phyloP scores from a whole-genome alignment of 2,329 filamentous ascomycete species.

The Penicillium sp. region DNA sequence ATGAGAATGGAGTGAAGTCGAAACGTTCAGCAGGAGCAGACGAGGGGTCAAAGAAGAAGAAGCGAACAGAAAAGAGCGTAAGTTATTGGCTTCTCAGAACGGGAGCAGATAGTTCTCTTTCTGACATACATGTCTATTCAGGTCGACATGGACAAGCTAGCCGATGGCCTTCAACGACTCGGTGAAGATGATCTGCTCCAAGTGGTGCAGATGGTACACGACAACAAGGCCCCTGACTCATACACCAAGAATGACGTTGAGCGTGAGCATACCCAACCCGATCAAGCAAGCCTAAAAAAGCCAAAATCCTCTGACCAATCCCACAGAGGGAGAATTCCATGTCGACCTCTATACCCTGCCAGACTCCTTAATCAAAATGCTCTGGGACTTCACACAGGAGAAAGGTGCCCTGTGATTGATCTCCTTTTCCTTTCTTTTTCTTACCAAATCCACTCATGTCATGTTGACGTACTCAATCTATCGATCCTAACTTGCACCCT shows the following conservation, averaged over 20 bases:
- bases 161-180: constrained; percentile 86
- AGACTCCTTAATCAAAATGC: constrained; percentile 84
- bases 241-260: constrained; percentile 98
- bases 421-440: neutral
- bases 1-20: constrained; percentile 66
- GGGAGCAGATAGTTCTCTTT: neutral
- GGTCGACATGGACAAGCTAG: constrained; percentile 95
- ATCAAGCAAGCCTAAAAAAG: neutral
- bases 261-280: constrained; percentile 61
- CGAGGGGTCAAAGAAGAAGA: constrained; percentile 76
- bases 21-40: constrained; percentile 63
- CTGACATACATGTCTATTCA: constrained; percentile 29
- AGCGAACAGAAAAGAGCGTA: constrained; percentile 67
- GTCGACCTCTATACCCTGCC: constrained; percentile 98
- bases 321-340: constrained; percentile 88
- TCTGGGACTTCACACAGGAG: constrained; percentile 81
- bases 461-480: neutral
- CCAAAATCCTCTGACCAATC: constrained; percentile 16
- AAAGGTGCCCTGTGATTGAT: constrained; percentile 44
- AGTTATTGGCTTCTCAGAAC: constrained; percentile 20
- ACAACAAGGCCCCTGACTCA: constrained; percentile 91
- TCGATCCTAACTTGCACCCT: constrained; percentile 3
- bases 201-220: constrained; percentile 97
- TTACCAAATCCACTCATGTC: neutral
- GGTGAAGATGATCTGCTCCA: constrained; percentile 91